Conservation (phyloP, 352 stramenopile species). For the Pythium graminicola region DNA sequence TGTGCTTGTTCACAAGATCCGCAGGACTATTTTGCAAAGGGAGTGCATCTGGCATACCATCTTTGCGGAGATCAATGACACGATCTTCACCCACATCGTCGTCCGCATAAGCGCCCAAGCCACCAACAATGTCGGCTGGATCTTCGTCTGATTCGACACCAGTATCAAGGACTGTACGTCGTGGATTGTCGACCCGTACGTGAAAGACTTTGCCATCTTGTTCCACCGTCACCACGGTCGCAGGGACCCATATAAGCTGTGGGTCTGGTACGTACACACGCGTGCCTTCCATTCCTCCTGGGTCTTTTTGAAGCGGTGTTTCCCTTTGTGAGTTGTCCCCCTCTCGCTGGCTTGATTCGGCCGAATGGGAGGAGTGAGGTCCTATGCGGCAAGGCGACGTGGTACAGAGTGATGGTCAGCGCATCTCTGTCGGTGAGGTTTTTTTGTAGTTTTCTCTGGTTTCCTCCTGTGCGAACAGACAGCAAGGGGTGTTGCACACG, state of each 20-base stretch:
- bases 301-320: slow-evolving; percentile 9
- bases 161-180: slow-evolving; percentile 18
- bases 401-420: slow-evolving; percentile 22
- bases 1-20: slow-evolving; percentile 18
- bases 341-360: slow-evolving; percentile 23
- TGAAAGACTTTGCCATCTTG: slow-evolving; percentile 51
- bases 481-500: too few species aligned
- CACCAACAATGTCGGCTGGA: slow-evolving; percentile 21
- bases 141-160: slow-evolving; percentile 10
- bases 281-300: slow-evolving; percentile 56
- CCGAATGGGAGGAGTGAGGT: slow-evolving; percentile 10
- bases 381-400: slow-evolving; percentile 7
- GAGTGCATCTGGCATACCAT: slow-evolving; percentile 70
- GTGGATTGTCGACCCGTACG: slow-evolving; percentile 42
- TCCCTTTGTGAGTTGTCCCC: not conserved
- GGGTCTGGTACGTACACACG: slow-evolving; percentile 80
- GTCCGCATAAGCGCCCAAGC: slow-evolving; percentile 7
- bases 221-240: slow-evolving; percentile 66
- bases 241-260: slow-evolving; percentile 72
- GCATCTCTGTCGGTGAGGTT: slow-evolving; percentile 7
- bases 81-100: slow-evolving; percentile 39
- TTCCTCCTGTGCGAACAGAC: not conserved
- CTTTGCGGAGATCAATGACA: slow-evolving; percentile 56
- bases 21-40: slow-evolving; percentile 60
- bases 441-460: not conserved